A percentile compares a stretch with the other conserved stretches of the same genome.
phyloP scores from a whole-genome alignment of 2,329 filamentous ascomycete species.

The Acarospora socialis region DNA sequence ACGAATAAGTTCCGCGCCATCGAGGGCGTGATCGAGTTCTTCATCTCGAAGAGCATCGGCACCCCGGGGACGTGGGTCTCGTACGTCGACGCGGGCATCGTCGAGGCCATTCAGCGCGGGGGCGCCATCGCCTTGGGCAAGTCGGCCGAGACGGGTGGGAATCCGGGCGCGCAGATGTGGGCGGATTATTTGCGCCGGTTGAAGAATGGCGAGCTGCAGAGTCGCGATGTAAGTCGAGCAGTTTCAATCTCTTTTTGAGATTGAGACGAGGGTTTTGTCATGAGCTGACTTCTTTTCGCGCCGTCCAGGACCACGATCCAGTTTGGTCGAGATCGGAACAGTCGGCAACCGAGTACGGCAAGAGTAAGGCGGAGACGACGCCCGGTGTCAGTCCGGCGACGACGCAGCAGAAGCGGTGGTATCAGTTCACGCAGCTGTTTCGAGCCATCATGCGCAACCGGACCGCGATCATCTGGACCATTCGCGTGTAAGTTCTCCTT shows the following conservation, averaged over 20 bases:
- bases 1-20: conserved; percentile 14
- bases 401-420: conserved; percentile 8
- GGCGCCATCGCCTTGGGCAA: conserved; percentile 12
- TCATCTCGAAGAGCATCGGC: conserved; percentile 14
- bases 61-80: conserved; percentile 14
- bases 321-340: conserved; percentile 7
- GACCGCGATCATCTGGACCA: too few species aligned
- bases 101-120: conserved; percentile 13
- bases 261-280: too few species aligned
- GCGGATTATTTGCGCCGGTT: conserved; percentile 12
- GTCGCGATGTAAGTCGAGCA: conserved; percentile 11
- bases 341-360: conserved; percentile 8
- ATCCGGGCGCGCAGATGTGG: conserved; percentile 12
- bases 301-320: conserved; percentile 9
- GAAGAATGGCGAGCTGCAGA: conserved; percentile 8
- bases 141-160: conserved; percentile 10
- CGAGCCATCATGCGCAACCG: conserved; percentile 8
- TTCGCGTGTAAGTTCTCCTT: too few species aligned
- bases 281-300: too few species aligned
- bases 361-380: conserved; percentile 3
- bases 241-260: too few species aligned
- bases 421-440: conserved; percentile 8
- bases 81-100: conserved; percentile 13
- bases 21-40: conserved; percentile 16
- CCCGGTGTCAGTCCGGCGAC: too few species aligned